Base-by-base conservation (phyloP, 306 rosid genomes). In the Ziziphus jujuba region DNA sequence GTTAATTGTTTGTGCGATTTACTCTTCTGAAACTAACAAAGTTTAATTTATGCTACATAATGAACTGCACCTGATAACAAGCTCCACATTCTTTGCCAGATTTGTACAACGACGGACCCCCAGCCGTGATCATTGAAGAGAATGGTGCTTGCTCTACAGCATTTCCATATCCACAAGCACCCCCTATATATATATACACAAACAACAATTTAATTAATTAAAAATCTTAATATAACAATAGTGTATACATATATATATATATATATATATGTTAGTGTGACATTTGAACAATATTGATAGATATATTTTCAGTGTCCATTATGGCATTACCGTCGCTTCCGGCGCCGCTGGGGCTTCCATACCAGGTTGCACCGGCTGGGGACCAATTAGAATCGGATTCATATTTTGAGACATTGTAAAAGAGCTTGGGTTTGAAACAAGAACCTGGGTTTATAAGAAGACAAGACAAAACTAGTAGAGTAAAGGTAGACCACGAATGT, bases 51-150 rank as follows among this genome's bases (percentile, higher is more conserved):
- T 19, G 55, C 28, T 22, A 45, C 23, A 25, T 5, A 6, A 20
- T 12, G 59, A 24, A 19, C 6, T 28, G n/a, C 45, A 19, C 95
- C 95, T 89, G 82, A 64, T 89, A 92, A 56, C 98, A 92, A 60
- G 87, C 77, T 22, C 98, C 98, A 52, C 98, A 92, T 13, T 87
- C 97, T 80, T 78, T 63, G 40, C 95, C 98, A 0, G 80, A 64
- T 5, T 80, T 56, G 70, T 25, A 92, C 61, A 92, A 59, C 2
- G 82, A 72, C 10, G 95, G 87, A 9, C 92, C 89, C 63, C 87
- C 95, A 0, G 97, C 93, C 0, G 97, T 67, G 22, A 92, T 43
- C 38, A 82, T 31, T 9, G 86, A 61, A 19, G 85, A 81, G 62
- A 89, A 85, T 40, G 98, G 96, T 6, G 85, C 48, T 67, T 83